Conservation (phyloP, 805 yeast species). For the Kurtzmaniella fragi region DNA sequence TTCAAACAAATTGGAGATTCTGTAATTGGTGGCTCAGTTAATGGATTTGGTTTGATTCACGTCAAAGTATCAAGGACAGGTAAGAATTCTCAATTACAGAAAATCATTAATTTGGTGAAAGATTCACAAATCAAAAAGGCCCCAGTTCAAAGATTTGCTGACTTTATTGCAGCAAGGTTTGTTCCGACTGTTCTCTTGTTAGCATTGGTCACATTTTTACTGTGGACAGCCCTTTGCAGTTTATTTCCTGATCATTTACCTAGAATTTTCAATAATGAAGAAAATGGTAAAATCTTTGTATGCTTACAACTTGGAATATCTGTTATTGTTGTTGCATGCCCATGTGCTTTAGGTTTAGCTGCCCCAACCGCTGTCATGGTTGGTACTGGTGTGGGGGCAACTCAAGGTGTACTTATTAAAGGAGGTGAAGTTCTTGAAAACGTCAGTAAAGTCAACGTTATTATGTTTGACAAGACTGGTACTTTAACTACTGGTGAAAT, state of each 20-base stretch:
- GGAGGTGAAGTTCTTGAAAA: constrained; percentile 87
- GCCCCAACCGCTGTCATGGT: constrained; percentile 99
- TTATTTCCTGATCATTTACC: constrained; percentile 33
- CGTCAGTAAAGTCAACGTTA: constrained; percentile 56
- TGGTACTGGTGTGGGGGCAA: constrained; percentile 95
- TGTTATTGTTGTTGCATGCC: constrained; percentile 96
- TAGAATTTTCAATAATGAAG: constrained; percentile 37
- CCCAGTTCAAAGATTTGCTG: constrained; percentile 88
- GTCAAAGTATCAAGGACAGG: constrained; percentile 71
- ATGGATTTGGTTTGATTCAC: constrained; percentile 69
- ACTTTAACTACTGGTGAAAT: constrained; percentile 85
- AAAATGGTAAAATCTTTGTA: constrained; percentile 55
- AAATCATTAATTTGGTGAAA: constrained; percentile 79
- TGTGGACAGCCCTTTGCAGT: constrained; percentile 34
- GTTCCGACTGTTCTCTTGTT: constrained; percentile 70
- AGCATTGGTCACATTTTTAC: constrained; percentile 56
- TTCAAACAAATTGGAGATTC: constrained; percentile 52
- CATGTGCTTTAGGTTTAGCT: constrained; percentile 95
- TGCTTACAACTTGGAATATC: constrained; percentile 80
- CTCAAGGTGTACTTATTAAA: constrained; percentile 82
- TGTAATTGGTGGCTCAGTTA: constrained; percentile 88
- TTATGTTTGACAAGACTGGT: constrained; percentile 93
- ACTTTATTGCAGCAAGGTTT: constrained; percentile 75
- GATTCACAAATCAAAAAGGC: constrained; percentile 87
- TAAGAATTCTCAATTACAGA: constrained; percentile 78